Evolutionary conservation across 2,329 filamentous ascomycete genomes (phyloP), one percentile per base, ranked within the genome.

Genomic region (Plenodomus lindquistii): DNA sequence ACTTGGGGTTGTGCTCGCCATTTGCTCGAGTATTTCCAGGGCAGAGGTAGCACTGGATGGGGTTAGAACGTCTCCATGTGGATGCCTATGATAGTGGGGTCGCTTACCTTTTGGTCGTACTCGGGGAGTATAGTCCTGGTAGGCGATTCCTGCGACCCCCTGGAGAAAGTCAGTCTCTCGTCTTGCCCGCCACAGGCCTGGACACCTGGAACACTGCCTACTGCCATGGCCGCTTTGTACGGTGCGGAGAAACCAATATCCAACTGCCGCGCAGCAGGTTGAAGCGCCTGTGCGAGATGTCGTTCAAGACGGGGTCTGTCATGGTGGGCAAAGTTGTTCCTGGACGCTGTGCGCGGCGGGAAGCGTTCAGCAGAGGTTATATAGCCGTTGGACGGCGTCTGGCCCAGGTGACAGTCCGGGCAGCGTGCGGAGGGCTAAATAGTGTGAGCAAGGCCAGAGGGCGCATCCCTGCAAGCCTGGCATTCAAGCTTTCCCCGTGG

Each of bases 211-310:
- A 11, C 7, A 27, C n/a, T 29, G 54, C 89, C 83, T 79, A 96
- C 90, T 97, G 94, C 94, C 94, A 99, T 66, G 94, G 94, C 57
- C 94, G 84, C 82, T 97, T 97, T 44, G 92, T 97, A 46, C 94
- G 82, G 74, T 99, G 94, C 52, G 94, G 94, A 15, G 94, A 97
- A 13, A 99, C 94, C 31, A 99, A 83, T 52, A 99, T 82, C 88
- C 92, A 96, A 54, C 88, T 91, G 53, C 90, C 91, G 58, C 89
- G 87, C 54, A 99, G 81, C 44, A 91, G 89, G 71, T 99, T 99
- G 74, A 88, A 97, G 71, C 94, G 87, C 65, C 94, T 83, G 72
- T 99, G 94, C 36, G 94, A 99, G 54, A 71, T 97, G 73, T 99
- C 93, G 79, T 97, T 86, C 42, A 99, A 85, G 45, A 80, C 74